Conservation (phyloP, 129 eudicot genomes). For the Erigeron canadensis region DNA sequence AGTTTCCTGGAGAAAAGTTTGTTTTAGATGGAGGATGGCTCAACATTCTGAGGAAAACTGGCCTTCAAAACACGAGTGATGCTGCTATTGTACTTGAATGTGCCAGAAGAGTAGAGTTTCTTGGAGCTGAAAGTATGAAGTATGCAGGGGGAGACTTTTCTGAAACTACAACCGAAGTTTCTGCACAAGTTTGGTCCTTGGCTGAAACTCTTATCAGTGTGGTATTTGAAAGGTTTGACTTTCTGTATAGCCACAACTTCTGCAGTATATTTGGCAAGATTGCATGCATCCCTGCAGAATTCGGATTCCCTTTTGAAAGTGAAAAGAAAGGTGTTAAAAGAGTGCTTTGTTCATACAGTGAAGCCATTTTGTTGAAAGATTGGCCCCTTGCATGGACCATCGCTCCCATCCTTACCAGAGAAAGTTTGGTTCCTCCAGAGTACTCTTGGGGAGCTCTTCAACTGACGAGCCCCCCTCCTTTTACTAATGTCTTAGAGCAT, state of each 20-base stretch:
- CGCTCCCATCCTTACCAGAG: conserved; percentile 11
- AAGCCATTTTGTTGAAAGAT: conserved; percentile 14
- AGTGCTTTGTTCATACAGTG: conserved; percentile 11
- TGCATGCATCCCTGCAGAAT: conserved; percentile 14
- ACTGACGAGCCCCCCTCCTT: conserved; percentile 23
- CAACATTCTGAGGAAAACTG: not conserved
- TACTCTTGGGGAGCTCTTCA: conserved; percentile 19
- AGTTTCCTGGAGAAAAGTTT: conserved; percentile 10
- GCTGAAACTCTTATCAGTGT: conserved; percentile 12
- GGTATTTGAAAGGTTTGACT: not conserved
- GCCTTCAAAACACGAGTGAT: not conserved
- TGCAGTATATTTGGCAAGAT: conserved; percentile 4
- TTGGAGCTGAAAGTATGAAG: conserved; percentile 10
- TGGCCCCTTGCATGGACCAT: conserved; percentile 9
- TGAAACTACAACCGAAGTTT: not conserved
- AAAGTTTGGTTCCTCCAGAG: conserved; percentile 15
- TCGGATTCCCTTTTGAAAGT: not conserved
- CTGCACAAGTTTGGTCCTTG: conserved; percentile 11
- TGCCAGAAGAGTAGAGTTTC: conserved; percentile 4
- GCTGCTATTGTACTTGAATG: conserved; percentile 13
- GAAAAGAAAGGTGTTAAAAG: conserved; percentile 5
- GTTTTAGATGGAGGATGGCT: conserved; percentile 5
- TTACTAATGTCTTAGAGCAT: conserved; percentile 7
- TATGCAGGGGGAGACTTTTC: not conserved
- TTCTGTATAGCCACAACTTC: not conserved